A percentile compares a stretch with the other conserved stretches of the same genome.
phyloP scores from a whole-genome alignment of 2,329 filamentous ascomycete genomes.

The Beauveria medogensis region DNA sequence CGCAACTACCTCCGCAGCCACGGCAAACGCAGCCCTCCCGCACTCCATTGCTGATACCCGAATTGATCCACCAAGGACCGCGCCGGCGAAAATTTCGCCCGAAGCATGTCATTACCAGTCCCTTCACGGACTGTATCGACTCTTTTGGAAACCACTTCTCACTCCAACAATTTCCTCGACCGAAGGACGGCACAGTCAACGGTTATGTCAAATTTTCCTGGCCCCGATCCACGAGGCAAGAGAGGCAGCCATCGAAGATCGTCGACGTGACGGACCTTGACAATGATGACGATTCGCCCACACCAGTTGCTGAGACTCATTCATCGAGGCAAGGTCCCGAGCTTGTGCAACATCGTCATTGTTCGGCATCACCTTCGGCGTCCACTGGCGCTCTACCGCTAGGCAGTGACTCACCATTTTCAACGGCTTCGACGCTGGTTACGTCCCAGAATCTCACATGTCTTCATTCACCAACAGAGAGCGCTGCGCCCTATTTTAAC shows the following conservation, averaged over 20 bases:
- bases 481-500: background rate
- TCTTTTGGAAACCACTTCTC: constrained; percentile 18
- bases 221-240: constrained; percentile 17
- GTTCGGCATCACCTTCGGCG: background rate
- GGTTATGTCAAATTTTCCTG: constrained; percentile 32
- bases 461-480: background rate
- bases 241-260: background rate
- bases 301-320: background rate
- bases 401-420: background rate
- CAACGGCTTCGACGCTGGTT: background rate
- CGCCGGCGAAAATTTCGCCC: constrained; percentile 10
- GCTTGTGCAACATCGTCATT: background rate
- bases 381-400: background rate
- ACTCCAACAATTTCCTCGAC: constrained; percentile 21
- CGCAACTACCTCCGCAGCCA: background rate
- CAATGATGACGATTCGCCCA: background rate
- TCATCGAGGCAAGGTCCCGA: background rate
- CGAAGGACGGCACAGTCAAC: constrained; percentile 27
- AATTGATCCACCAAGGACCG: constrained; percentile 4
- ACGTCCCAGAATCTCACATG: background rate
- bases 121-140: constrained; percentile 25
- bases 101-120: constrained; percentile 19
- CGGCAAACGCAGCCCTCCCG: background rate
- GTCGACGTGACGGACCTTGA: background rate
- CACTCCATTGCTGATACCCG: background rate